phyloP scores from a whole-genome alignment of 345 rosid species.

The Capsella bursapastoris region DNA sequence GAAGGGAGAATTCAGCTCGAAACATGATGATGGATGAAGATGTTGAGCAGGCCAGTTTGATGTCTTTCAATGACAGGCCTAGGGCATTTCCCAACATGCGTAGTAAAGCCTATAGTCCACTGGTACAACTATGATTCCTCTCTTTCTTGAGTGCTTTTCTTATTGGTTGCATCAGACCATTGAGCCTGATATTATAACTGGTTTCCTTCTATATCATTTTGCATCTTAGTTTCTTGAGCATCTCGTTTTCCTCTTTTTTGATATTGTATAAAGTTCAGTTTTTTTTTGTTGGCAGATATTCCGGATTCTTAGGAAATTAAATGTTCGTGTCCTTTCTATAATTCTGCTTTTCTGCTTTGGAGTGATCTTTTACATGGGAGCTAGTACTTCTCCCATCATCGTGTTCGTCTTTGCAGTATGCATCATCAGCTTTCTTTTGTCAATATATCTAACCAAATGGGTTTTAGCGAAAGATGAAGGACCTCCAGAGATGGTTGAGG shows the following conservation, averaged over 20 bases:
- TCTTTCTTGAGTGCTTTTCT: constrained; percentile 22
- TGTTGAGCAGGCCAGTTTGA: constrained; percentile 75
- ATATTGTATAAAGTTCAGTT: not conserved
- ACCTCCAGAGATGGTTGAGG: constrained; percentile 97
- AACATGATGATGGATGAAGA: constrained; percentile 90
- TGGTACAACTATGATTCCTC: constrained; percentile 47
- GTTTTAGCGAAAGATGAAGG: constrained; percentile 98
- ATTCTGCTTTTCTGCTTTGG: constrained; percentile 74
- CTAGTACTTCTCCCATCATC: constrained; percentile 87
- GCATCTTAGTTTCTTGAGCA: constrained; percentile 10
- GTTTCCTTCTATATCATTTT: constrained; percentile 2
- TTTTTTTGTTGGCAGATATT: constrained; percentile 63
- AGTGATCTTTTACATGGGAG: constrained; percentile 83
- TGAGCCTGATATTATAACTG: not conserved
- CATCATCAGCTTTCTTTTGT: constrained; percentile 75
- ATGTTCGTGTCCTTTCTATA: constrained; percentile 76
- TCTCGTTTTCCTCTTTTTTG: constrained; percentile 3
- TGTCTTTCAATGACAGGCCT: constrained; percentile 74
- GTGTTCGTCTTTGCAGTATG: constrained; percentile 91
- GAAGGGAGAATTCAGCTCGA: constrained; percentile 58
- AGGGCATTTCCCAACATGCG: constrained; percentile 95
- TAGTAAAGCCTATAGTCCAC: constrained; percentile 71
- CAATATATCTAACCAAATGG: constrained; percentile 89
- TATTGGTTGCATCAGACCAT: constrained; percentile 17
- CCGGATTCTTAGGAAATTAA: constrained; percentile 76